Base-by-base conservation (phyloP, 2,329 filamentous ascomycete species). In the Apiospora phragmitis region DNA sequence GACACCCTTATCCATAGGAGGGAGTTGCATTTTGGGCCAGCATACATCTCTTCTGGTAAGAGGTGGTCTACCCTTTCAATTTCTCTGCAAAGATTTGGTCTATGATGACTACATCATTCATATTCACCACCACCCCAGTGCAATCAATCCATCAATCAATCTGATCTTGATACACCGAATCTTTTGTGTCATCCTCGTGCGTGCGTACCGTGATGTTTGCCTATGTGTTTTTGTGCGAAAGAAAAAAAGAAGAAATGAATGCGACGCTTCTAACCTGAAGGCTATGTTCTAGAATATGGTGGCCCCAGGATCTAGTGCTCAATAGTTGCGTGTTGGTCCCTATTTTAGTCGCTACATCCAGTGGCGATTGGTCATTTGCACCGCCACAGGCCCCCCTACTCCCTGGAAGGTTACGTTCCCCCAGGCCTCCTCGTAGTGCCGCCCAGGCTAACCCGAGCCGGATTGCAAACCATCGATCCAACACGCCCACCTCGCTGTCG, bases 31-130 rank as follows among this genome's bases (percentile, higher is more conserved):
- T 66, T 69, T 35, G 69, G 55, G 55, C 55, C 55, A 51, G 49
- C 24, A 68, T 55, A 71, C 35, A 29, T 71, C 70, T 71, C 70
- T 71, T 71, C 70, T 67, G 70, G 70, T 51, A 69, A 69, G 70
- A 67, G 70, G 68, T 71, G 43, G 59, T 65, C 11, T 55, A 55
- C 38, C 51, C 55, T 66, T 68, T 47, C 51, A 32, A 65, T 66
- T 68, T 43, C 29, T 42, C 68, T 71, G 55, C 21, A 7, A n/a
- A 38, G 55, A n/a, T 21, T n/a, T 62, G 55, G 32, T 38, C 55
- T 62, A 32, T 4, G 55, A 62, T n/a, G 21, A 18, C 55, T n/a
- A 11, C 32, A 38, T 62, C 32, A 9, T 62, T 62, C 55, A 62
- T 62, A 38, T n/a, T 3, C 47, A 26, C n/a, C n/a, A 26, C 47